Base-by-base conservation (phyloP, 495 filamentous ascomycete species). In the Wilcoxina mikolae region DNA sequence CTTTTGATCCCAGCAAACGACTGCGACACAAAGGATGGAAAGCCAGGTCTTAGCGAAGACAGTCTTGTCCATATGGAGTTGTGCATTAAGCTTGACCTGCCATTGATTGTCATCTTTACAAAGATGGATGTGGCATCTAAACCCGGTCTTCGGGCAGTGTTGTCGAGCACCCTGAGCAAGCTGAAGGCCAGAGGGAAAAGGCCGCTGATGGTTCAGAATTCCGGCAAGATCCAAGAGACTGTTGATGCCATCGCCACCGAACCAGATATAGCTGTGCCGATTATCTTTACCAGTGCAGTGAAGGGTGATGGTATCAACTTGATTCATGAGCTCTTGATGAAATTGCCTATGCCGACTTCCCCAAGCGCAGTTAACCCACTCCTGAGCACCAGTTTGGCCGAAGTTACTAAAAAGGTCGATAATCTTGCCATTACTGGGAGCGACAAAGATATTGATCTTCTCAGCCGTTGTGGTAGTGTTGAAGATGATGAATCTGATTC, bases 391-490 rank as follows among this genome's bases (percentile, higher is more conserved):
- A 51, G 57, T 18, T 42, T 55, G 3, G 24, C 45, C 15, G 56
- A 38, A 3, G 51, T 39, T 18, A 49, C 12, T 17, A 31, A 54
- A 17, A 51, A 27, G 1, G 11, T 38, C 3, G 25, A 35, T 18
- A 54, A 55, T 23, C 18, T 61, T 31, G 35, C 26, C 1, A 42
- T 48, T 33, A 17, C 51, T 7, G 46, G 51, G 2, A 42, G 43
- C 1, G 46, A 39, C n/a, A 43, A 54, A 5, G 23, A 43, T 3
- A 47, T 35, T 15, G 68, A 51, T 10, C 7, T 17, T 10, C 60
- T 94, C 1, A 95, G 94, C 60, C 84, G 93, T 64, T 76, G 94
- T 22, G 91, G 95, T 62, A 88, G 94, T 54, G 77, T 81, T 3
- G 84, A 83, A 51, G 74, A 60, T 3, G 56, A 62, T 38, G 51